Evolutionary conservation across 2,329 filamentous ascomycete species (phyloP).

Genomic region (Sphaceloma murrayae): DNA sequence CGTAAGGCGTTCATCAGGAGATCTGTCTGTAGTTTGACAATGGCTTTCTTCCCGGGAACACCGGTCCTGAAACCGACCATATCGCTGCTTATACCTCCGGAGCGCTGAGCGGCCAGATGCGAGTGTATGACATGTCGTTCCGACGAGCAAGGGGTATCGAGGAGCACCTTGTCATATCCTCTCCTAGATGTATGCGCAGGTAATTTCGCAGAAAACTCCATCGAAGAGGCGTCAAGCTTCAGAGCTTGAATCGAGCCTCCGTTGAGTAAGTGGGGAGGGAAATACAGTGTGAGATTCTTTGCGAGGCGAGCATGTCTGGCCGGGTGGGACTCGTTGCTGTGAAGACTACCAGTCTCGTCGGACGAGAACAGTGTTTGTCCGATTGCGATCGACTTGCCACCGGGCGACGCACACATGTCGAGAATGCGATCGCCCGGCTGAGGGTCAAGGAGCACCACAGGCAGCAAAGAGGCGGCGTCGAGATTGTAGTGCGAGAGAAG

Average conservation of each 20-base stretch:
- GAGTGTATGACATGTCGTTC: constrained; percentile 35
- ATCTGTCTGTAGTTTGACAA: constrained; percentile 29
- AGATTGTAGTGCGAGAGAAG: constrained; percentile 25
- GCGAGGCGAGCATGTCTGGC: constrained; percentile 28
- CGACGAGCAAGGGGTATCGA: constrained; percentile 36
- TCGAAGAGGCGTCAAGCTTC: constrained; percentile 20
- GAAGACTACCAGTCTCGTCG: constrained; percentile 26
- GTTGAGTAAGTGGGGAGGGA: constrained; percentile 21
- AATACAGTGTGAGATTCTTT: constrained; percentile 22
- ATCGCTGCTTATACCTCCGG: constrained; percentile 19
- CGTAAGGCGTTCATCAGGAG: constrained; percentile 32
- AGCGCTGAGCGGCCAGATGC: constrained; percentile 25
- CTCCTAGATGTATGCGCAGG: constrained; percentile 23
- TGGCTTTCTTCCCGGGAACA: constrained; percentile 30
- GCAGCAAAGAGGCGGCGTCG: constrained; percentile 29
- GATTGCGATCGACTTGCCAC: constrained; percentile 30
- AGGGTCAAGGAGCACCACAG: constrained; percentile 29
- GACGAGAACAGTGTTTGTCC: constrained; percentile 27
- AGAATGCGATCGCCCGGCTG: constrained; percentile 32
- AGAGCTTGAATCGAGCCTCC: constrained; percentile 20
- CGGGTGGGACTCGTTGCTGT: constrained; percentile 31
- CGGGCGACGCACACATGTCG: constrained; percentile 35
- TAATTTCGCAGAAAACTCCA: constrained; percentile 18
- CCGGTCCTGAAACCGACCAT: constrained; percentile 17
- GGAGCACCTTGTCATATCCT: constrained; percentile 34